Evolutionary conservation across 2,329 filamentous ascomycete genomes (phyloP).

Genomic region (Aureobasidium sp.): DNA sequence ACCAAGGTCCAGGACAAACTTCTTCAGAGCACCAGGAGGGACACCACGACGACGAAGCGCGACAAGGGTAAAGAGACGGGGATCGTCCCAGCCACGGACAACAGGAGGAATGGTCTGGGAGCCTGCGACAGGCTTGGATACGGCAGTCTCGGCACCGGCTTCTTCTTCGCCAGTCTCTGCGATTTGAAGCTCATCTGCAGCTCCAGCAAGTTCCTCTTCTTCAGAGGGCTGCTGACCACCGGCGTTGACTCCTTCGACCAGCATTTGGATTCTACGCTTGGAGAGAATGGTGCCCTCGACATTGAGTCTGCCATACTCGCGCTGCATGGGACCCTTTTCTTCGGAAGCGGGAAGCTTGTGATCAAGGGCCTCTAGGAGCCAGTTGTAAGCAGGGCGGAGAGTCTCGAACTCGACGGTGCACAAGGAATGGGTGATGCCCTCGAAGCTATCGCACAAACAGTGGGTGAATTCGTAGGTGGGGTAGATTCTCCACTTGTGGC

Average conservation of each 20-base stretch:
- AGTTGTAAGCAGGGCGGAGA: constrained; percentile 83
- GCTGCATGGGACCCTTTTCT: constrained; percentile 67
- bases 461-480: constrained; percentile 87
- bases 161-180: constrained; percentile 36
- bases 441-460: constrained; percentile 86
- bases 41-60: constrained; percentile 77
- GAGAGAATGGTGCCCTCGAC: constrained; percentile 79
- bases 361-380: constrained; percentile 71
- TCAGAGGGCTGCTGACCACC: constrained; percentile 21
- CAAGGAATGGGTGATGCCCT: constrained; percentile 83
- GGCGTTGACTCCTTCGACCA: constrained; percentile 59
- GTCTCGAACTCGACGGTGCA: constrained; percentile 91
- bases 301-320: constrained; percentile 75
- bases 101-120: constrained; percentile 38
- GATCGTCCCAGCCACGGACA: constrained; percentile 87
- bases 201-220: constrained; percentile 25
- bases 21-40: constrained; percentile 78
- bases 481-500: constrained; percentile 82
- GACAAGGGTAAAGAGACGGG: constrained; percentile 80
- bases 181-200: constrained; percentile 35
- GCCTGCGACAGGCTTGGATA: constrained; percentile 20
- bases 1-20: constrained; percentile 85
- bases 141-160: constrained; percentile 19
- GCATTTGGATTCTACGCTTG: constrained; percentile 74
- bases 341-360: constrained; percentile 63